These are phyloP conservation scores for Leptodermis oblonga DNA, from an alignment of 257 asterid species.

Conservation along the genomic window DNA sequence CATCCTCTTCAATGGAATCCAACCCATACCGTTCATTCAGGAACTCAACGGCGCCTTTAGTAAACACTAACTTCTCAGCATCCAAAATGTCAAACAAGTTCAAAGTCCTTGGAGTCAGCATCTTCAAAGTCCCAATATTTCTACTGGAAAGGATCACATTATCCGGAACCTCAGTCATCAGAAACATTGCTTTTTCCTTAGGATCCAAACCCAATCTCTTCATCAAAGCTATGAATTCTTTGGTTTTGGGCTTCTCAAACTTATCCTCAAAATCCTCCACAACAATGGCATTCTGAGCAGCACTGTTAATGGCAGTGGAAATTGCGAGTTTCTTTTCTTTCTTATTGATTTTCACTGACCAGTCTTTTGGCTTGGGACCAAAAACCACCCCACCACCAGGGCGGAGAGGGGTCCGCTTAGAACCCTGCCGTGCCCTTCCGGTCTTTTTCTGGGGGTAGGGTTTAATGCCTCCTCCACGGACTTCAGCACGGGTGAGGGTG, in stretches of 20 bases:
- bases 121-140: constrained; percentile 70
- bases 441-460: constrained; percentile 90
- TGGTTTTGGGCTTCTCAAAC: constrained; percentile 85
- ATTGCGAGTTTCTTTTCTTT: constrained; percentile 86
- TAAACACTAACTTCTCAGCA: constrained; percentile 67
- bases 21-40: constrained; percentile 81
- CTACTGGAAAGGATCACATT: constrained; percentile 68
- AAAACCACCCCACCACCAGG: constrained; percentile 96
- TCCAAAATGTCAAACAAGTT: constrained; percentile 87
- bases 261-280: constrained; percentile 75
- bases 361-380: constrained; percentile 94
- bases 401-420: constrained; percentile 82
- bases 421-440: constrained; percentile 89
- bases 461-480: constrained; percentile 83
- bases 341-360: constrained; percentile 82
- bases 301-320: constrained; percentile 84
- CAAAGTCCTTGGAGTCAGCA: constrained; percentile 89
- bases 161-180: constrained; percentile 74
- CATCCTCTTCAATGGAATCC: constrained; percentile 32
- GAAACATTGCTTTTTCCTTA: constrained; percentile 66
- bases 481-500: constrained; percentile 91
- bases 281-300: constrained; percentile 59
- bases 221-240: constrained; percentile 72
- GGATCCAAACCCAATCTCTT: constrained; percentile 84
- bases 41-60: constrained; percentile 69